Evolutionary conservation across 345 rosid genomes (phyloP).

Genomic region (Aquilaria yunnanensis): DNA sequence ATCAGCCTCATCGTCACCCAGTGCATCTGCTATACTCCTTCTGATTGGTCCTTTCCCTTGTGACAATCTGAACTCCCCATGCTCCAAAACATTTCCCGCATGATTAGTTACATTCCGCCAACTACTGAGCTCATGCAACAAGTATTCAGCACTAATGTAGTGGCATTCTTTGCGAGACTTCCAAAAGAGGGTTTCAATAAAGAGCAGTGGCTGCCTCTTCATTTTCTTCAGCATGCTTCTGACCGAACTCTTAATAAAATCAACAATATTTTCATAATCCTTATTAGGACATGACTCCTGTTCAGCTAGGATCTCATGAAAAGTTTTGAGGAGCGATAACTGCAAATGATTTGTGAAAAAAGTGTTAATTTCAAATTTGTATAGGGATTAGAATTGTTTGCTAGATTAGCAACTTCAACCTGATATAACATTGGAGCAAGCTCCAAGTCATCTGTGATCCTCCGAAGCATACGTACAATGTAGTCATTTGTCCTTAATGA

Average conservation of each 20-base stretch:
- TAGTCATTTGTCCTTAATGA: conserved; percentile 54
- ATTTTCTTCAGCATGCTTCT: conserved; percentile 71
- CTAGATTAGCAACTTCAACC: conserved; percentile 31
- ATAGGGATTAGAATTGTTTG: not conserved
- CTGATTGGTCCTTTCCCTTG: conserved; percentile 46
- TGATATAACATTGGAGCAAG: conserved; percentile 97
- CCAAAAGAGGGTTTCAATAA: conserved; percentile 88
- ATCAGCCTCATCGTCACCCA: conserved; percentile 99
- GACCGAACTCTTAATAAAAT: conserved; percentile 57
- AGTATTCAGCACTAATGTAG: conserved; percentile 73
- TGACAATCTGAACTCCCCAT: conserved; percentile 39
- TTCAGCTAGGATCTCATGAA: conserved; percentile 72
- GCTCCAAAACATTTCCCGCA: conserved; percentile 26
- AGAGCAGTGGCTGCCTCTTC: conserved; percentile 89
- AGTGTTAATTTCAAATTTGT: conserved; percentile 3
- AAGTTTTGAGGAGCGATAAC: conserved; percentile 71
- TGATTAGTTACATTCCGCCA: conserved; percentile 46
- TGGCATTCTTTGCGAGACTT: conserved; percentile 87
- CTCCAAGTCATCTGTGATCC: conserved; percentile 75
- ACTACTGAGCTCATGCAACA: conserved; percentile 73
- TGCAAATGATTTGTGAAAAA: conserved; percentile 29
- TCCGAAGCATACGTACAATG: conserved; percentile 55
- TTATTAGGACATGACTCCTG: conserved; percentile 61
- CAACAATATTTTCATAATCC: conserved; percentile 50
- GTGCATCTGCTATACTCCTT: conserved; percentile 88